Base-by-base conservation (phyloP, 2,329 filamentous ascomycete genomes). In the Acrodontium crateriforme region DNA sequence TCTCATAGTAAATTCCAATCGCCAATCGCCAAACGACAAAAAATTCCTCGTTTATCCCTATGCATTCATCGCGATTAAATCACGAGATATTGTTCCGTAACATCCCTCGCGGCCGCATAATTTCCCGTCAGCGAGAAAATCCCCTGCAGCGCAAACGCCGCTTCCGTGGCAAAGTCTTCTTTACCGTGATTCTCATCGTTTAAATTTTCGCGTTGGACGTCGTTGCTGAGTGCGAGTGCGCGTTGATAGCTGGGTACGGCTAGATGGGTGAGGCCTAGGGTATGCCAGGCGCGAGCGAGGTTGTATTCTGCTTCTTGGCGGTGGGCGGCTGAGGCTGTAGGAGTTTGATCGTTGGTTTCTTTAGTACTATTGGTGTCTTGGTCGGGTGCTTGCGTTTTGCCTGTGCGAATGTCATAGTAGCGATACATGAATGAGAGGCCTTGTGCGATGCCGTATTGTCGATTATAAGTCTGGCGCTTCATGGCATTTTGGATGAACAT, bases 401-500 rank as follows among this genome's bases (percentile, higher is more conserved):
- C 41, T 3, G 56, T 59, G 15, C 78, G 65, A 15, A 71, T 49
- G 3, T 71, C 63, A 40, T 79, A 76, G 54, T 91, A 92, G 18
- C 71, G 62, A 32, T 76, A 71, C 32, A 95, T 56, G 45, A 93
- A 94, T 0, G 75, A 64, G 27, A 94, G 67, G 0, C 84, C 89
- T 51, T 95, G 85, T 38, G 82, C 65, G 22, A 94, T 73, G 21
- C 84, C 71, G 47, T 81, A 87, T 49, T 95, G 87, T 2, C 89
- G 66, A 49, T 95, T 95, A 25, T 87, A 82, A 0, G 78, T 75
- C 52, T 92, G 82, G 2, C 87, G 71, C 53, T 95, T 94, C 46
- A 94, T 68, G 1, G 79, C 77, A 50, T 89, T 79, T 51, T 94
- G 82, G 20, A 94, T 70, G 52, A 93, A 95, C 16, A 77, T 76